Evolutionary conservation across 2,329 filamentous ascomycete species (phyloP).

Genomic region (Penicillium digitatum): DNA sequence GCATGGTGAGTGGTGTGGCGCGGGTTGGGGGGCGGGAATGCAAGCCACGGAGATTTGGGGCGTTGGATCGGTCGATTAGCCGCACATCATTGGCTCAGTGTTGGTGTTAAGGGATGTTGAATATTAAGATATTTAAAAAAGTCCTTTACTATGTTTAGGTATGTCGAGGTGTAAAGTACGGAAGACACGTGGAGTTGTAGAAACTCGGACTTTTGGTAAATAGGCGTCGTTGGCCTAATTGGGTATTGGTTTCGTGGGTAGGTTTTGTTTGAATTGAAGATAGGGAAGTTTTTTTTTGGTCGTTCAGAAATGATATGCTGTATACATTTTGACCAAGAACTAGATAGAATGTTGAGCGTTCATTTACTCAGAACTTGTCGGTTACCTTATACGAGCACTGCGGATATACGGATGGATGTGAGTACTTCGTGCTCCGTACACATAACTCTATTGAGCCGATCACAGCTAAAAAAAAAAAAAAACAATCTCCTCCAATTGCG

Average conservation of each 20-base stretch:
- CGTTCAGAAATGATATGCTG: not conserved
- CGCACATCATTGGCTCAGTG: not conserved
- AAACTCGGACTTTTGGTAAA: not conserved
- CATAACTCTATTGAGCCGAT: not conserved
- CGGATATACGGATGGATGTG: not conserved
- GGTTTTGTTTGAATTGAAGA: not conserved
- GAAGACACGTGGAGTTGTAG: not conserved
- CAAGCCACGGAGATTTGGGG: not conserved
- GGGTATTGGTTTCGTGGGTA: not conserved
- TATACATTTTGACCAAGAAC: not conserved
- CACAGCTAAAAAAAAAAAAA: not conserved
- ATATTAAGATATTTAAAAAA: not conserved
- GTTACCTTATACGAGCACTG: not conserved
- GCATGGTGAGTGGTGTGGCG: constrained; percentile 7
- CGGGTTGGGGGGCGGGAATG: not conserved
- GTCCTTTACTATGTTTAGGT: too few species aligned
- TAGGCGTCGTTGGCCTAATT: too few species aligned
- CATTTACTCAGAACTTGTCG: not conserved
- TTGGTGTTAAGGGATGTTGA: not conserved
- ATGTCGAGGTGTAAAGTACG: too few species aligned
- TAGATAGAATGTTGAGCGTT: not conserved
- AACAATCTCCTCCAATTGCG: not conserved
- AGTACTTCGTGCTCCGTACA: not conserved
- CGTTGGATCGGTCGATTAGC: constrained; percentile 10
- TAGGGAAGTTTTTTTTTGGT: not conserved